phyloP scores from a whole-genome alignment of 1,284 basidiomycete species.

The Phylloporus sp. region DNA sequence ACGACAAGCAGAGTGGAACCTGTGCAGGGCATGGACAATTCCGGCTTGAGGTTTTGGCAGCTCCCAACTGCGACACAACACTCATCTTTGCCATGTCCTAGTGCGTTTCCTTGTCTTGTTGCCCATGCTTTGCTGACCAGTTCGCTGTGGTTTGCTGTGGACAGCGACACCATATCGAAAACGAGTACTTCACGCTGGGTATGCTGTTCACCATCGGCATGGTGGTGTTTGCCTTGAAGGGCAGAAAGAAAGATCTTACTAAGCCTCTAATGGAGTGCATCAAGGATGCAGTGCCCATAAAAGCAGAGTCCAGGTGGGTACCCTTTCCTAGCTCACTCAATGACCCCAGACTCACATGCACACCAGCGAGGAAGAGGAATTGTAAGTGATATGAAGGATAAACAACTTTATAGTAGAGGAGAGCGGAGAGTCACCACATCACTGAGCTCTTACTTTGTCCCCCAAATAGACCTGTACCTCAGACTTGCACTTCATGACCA shows the following conservation, averaged over 20 bases:
- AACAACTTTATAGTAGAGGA: slow-evolving; percentile 77
- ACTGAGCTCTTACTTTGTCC: slow-evolving; percentile 24
- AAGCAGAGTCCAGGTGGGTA: slow-evolving; percentile 66
- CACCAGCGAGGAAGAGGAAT: slow-evolving; percentile 71
- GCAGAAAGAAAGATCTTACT: slow-evolving; percentile 58
- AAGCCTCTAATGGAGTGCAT: slow-evolving; percentile 59
- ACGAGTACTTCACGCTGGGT: slow-evolving; percentile 77
- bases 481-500: too few species aligned
- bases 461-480: background rate
- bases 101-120: slow-evolving; percentile 36
- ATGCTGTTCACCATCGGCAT: slow-evolving; percentile 64
- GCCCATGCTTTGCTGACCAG: slow-evolving; percentile 20
- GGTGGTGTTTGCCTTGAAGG: slow-evolving; percentile 58
- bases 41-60: slow-evolving; percentile 20
- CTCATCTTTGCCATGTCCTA: slow-evolving; percentile 49
- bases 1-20: background rate
- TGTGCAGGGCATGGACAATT: slow-evolving; percentile 33
- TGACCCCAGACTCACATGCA: slow-evolving; percentile 13
- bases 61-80: background rate
- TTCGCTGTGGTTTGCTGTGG: background rate
- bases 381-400: slow-evolving; percentile 66
- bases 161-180: slow-evolving; percentile 77
- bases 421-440: slow-evolving; percentile 46
- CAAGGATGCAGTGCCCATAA: slow-evolving; percentile 67
- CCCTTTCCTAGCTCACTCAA: background rate